phyloP scores from a whole-genome alignment of 148 eudicot genomes.

The Fagopyrum esculentum region DNA sequence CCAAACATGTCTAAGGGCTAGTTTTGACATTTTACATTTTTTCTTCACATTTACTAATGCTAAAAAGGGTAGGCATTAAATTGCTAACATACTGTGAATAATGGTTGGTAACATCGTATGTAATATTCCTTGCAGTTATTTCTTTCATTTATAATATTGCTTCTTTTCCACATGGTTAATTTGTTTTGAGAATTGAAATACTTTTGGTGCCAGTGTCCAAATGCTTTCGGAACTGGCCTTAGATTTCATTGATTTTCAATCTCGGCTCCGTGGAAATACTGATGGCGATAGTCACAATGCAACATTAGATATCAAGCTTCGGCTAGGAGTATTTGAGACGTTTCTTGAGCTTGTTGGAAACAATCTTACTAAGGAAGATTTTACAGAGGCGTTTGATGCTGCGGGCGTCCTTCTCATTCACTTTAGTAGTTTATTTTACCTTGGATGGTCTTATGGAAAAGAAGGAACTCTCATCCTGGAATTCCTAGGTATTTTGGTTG shows the following conservation, averaged over 20 bases:
- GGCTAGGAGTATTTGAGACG: conserved; percentile 69
- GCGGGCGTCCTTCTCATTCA: conserved; percentile 95
- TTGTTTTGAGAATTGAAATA: not conserved
- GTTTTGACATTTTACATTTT: no score
- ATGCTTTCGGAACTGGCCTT: conserved; percentile 95
- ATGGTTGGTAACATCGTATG: not conserved
- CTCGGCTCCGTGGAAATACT: conserved; percentile 60
- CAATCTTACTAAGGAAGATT: conserved; percentile 81
- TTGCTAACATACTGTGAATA: not conserved
- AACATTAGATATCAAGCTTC: conserved; percentile 71
- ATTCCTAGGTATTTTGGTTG: conserved; percentile 76
- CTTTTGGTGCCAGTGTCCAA: conserved; percentile 72
- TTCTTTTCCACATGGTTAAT: not conserved
- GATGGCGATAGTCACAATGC: conserved; percentile 55
- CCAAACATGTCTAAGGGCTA: not conserved
- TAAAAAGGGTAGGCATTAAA: not conserved
- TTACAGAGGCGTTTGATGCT: conserved; percentile 96
- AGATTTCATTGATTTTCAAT: conserved; percentile 89
- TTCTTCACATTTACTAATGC: not conserved
- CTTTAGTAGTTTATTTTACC: conserved; percentile 84
- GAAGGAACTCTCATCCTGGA: conserved; percentile 86
- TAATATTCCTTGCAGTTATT: not conserved
- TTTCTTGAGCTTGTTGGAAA: conserved; percentile 87
- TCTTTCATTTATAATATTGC: not conserved
- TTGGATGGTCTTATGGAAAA: conserved; percentile 94